Evolutionary conservation across 768 basidiomycete genomes (phyloP).

Genomic region (Imleria badia): DNA sequence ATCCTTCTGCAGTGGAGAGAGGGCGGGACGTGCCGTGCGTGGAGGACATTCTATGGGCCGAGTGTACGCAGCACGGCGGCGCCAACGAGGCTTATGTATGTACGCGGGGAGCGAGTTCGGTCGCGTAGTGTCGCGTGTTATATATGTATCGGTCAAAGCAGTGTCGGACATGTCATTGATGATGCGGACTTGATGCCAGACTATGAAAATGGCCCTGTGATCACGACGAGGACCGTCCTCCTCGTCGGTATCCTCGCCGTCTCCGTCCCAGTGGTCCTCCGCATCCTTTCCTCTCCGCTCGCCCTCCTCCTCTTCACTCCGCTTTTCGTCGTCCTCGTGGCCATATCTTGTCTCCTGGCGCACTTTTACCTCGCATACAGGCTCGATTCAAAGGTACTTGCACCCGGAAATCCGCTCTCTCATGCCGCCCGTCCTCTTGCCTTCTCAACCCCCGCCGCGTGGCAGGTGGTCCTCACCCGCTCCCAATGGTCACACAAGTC

Average conservation of each 20-base stretch:
- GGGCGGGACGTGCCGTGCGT: constrained; percentile 21
- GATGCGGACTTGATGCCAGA: constrained; percentile 15
- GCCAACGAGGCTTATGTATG: constrained; percentile 4
- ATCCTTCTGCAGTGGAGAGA: constrained; percentile 75
- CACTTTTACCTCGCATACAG: constrained; percentile 56
- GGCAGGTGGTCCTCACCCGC: constrained; percentile 86
- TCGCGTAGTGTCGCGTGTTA: too few relatives aligned
- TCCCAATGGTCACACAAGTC: constrained; percentile 86
- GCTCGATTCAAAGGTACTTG: constrained; percentile 49
- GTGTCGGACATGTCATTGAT: too few relatives aligned
- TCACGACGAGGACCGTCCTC: constrained; percentile 53
- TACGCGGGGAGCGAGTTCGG: neutral
- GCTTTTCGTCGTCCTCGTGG: constrained; percentile 48
- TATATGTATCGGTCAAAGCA: too few relatives aligned
- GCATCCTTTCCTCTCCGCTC: constrained; percentile 65
- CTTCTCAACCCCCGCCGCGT: constrained; percentile 92
- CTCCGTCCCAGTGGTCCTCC: constrained; percentile 51
- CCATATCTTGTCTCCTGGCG: constrained; percentile 50
- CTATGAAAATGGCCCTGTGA: constrained; percentile 36
- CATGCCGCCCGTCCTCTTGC: constrained; percentile 70
- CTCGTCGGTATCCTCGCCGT: constrained; percentile 58
- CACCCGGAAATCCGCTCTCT: constrained; percentile 39
- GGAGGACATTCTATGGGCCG: constrained; percentile 18
- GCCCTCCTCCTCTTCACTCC: constrained; percentile 64
- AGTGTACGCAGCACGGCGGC: neutral